Conservation (phyloP, 768 basidiomycete genomes). For the Dioszegia aurantiaca region DNA sequence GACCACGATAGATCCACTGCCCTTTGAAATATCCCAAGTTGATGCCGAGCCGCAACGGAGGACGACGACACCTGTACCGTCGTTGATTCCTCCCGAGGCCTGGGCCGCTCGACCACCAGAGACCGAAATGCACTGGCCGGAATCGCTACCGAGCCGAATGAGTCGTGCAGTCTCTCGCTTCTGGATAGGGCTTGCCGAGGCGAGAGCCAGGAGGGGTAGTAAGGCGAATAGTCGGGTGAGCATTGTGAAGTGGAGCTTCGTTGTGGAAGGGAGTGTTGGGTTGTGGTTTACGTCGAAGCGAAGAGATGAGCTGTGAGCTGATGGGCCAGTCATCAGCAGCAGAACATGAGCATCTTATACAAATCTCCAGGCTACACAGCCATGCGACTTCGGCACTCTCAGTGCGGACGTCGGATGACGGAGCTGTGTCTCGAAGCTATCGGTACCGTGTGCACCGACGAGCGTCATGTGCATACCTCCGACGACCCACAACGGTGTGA, state of each 20-base stretch:
- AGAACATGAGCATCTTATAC: too few species aligned
- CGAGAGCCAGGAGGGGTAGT: slow-evolving; percentile 1
- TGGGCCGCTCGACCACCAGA: background rate
- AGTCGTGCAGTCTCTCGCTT: slow-evolving; percentile 7
- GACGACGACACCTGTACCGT: slow-evolving; percentile 15
- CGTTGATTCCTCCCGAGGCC: slow-evolving; percentile 3
- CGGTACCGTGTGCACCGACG: too few species aligned
- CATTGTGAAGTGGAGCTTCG: slow-evolving; percentile 1
- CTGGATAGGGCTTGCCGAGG: slow-evolving; percentile 11
- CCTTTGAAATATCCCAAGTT: slow-evolving; percentile 27
- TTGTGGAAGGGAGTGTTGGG: background rate
- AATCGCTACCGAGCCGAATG: slow-evolving; percentile 11
- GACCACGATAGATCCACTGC: slow-evolving; percentile 18
- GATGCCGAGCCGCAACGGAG: slow-evolving; percentile 9
- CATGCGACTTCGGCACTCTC: too few species aligned
- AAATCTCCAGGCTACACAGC: too few species aligned
- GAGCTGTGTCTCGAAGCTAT: too few species aligned
- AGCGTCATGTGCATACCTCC: too few species aligned
- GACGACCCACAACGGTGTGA: too few species aligned
- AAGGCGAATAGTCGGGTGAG: slow-evolving; percentile 10
- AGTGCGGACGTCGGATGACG: too few species aligned
- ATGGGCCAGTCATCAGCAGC: too few species aligned
- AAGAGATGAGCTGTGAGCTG: too few species aligned
- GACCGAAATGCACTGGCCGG: slow-evolving; percentile 15
- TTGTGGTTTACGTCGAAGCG: too few species aligned